Conservation (phyloP, 345 rosid genomes). For the Euphorbia tirucalli region DNA sequence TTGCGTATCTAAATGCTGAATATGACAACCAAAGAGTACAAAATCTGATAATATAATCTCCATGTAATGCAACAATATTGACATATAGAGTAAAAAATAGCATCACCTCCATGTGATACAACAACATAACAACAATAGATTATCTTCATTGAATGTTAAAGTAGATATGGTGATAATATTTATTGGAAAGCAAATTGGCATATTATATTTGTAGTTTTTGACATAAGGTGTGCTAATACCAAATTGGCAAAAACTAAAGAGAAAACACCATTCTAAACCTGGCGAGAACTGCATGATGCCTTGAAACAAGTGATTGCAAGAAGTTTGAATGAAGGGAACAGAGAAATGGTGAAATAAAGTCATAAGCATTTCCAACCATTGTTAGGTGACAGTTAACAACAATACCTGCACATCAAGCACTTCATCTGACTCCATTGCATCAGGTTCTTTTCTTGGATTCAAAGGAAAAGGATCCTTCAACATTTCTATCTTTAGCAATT, state of each 20-base stretch:
- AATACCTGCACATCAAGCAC: conserved; percentile 56
- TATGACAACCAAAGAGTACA: background rate
- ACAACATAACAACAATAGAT: background rate
- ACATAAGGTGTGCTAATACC: background rate
- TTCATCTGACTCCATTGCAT: conserved; percentile 73
- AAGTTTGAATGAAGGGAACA: background rate
- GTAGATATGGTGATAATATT: background rate
- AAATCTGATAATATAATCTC: background rate
- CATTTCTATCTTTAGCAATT: conserved; percentile 69
- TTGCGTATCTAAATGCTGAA: background rate
- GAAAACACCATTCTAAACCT: background rate
- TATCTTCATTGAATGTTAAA: background rate
- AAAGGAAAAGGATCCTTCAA: conserved; percentile 76
- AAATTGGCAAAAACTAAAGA: background rate
- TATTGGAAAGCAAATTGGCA: background rate
- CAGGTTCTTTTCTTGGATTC: conserved; percentile 53
- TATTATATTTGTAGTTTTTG: background rate
- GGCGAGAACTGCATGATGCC: background rate
- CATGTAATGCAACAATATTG: background rate
- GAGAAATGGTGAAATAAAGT: background rate
- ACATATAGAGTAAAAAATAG: too few relatives aligned
- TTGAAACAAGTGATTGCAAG: background rate
- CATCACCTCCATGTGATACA: background rate
- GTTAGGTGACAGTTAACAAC: background rate
- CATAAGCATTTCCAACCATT: background rate